Evolutionary conservation across 225 moss, liverwort and hornwort species (phyloP).

Genomic region (Lunularia cruciata): DNA sequence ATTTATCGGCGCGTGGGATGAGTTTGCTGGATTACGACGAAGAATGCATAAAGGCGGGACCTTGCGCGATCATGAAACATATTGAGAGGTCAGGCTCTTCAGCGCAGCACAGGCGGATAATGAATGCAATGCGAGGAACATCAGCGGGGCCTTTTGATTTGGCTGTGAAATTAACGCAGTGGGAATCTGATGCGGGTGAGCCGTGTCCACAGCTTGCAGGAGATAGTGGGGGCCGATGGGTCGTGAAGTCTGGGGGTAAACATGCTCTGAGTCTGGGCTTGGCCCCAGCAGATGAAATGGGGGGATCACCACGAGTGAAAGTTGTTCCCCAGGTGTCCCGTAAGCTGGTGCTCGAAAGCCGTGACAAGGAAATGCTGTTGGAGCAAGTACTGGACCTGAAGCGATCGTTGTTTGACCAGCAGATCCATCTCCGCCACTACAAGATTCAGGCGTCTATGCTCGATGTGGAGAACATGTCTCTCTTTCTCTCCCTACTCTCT

Average conservation of each 20-base stretch:
- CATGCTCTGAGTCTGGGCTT: slow-evolving; percentile 47
- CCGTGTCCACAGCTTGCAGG: slow-evolving; percentile 56
- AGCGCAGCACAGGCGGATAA: slow-evolving; percentile 41
- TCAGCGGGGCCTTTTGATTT: slow-evolving; percentile 48
- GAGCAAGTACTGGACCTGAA: slow-evolving; percentile 82
- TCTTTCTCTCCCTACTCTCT: slow-evolving; percentile 20
- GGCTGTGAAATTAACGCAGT: slow-evolving; percentile 39
- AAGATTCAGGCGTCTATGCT: slow-evolving; percentile 86
- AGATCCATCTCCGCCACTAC: slow-evolving; percentile 74
- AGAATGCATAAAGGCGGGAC: slow-evolving; percentile 52
- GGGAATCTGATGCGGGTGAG: slow-evolving; percentile 52
- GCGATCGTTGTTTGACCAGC: slow-evolving; percentile 67
- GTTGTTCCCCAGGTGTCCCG: slow-evolving; percentile 79
- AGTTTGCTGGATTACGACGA: slow-evolving; percentile 50
- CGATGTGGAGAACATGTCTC: slow-evolving; percentile 81
- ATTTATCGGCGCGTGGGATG: slow-evolving; percentile 50
- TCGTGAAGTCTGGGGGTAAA: slow-evolving; percentile 44
- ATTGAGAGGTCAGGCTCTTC: slow-evolving; percentile 34
- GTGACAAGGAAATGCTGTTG: slow-evolving; percentile 76
- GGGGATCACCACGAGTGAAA: slow-evolving; percentile 62
- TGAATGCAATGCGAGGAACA: slow-evolving; percentile 41
- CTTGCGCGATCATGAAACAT: slow-evolving; percentile 46
- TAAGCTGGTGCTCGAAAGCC: slow-evolving; percentile 74
- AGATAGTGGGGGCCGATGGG: slow-evolving; percentile 49
- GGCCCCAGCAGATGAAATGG: slow-evolving; percentile 51